phyloP scores from a whole-genome alignment of 805 yeast genomes.

The Nakazawaea ambrosiae region DNA sequence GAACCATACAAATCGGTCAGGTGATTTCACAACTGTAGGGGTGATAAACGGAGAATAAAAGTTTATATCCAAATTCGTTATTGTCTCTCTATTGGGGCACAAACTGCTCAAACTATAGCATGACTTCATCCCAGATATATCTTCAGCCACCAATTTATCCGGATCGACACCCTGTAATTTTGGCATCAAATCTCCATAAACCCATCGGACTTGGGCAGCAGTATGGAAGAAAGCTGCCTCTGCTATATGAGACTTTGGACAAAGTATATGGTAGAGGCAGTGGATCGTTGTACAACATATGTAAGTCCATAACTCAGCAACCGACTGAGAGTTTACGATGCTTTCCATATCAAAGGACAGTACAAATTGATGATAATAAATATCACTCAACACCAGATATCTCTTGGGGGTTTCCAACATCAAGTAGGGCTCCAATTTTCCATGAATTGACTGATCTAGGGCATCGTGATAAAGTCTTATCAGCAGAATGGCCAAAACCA shows the following conservation, averaged over 20 bases:
- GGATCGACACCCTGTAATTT: too few relatives aligned
- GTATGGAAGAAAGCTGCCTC: constrained; percentile 1
- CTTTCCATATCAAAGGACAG: not conserved
- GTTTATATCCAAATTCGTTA: too few relatives aligned
- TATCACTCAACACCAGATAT: not conserved
- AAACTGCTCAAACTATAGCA: too few relatives aligned
- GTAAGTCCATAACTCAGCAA: not conserved
- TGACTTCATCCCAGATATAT: too few relatives aligned
- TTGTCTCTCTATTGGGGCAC: too few relatives aligned
- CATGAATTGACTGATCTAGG: not conserved
- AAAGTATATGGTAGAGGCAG: not conserved
- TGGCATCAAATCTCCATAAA: too few relatives aligned
- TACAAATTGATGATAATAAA: constrained; percentile 1
- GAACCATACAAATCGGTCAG: too few relatives aligned
- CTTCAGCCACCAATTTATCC: too few relatives aligned
- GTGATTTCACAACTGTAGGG: too few relatives aligned
- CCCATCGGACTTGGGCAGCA: too few relatives aligned
- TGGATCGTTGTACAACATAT: constrained; percentile 1
- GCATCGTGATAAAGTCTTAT: not conserved
- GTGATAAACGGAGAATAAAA: too few relatives aligned
- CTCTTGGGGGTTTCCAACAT: not conserved
- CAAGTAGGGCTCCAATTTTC: not conserved
- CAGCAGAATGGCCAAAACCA: not conserved
- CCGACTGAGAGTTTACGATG: not conserved
- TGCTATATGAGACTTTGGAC: not conserved